A percentile compares a stretch with the other conserved stretches of the same genome.
These are phyloP conservation scores for Skeletonema grethae DNA, from an alignment of 108 stramenopile species.

Conservation along the genomic window DNA sequence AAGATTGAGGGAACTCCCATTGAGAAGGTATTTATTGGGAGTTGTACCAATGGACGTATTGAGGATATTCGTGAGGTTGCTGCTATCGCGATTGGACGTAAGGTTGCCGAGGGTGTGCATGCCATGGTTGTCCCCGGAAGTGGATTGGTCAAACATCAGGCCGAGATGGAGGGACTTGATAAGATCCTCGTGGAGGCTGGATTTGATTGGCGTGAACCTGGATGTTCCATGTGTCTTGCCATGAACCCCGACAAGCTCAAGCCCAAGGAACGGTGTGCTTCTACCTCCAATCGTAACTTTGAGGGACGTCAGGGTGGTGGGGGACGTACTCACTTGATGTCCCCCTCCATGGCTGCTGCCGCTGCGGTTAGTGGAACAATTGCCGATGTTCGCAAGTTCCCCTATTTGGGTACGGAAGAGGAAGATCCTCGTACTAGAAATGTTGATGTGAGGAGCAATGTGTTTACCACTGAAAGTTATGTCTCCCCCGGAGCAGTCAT, in stretches of 20 bases:
- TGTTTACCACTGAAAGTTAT: conserved; percentile 69
- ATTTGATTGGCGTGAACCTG: conserved; percentile 95
- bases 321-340: conserved; percentile 91
- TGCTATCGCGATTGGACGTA: conserved; percentile 87
- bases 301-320: conserved; percentile 95
- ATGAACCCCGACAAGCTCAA: conserved; percentile 95
- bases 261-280: conserved; percentile 92
- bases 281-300: conserved; percentile 95
- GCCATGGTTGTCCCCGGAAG: conserved; percentile 96
- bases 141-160: conserved; percentile 92
- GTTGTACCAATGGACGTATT: conserved; percentile 95
- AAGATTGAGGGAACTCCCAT: conserved; percentile 81
- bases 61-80: conserved; percentile 93
- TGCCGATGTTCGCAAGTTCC: conserved; percentile 80
- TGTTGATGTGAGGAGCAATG: conserved; percentile 50
- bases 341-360: conserved; percentile 93
- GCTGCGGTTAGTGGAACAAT: conserved; percentile 85
- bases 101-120: conserved; percentile 83
- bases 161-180: conserved; percentile 92
- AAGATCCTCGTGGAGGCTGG: conserved; percentile 90
- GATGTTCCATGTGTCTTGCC: conserved; percentile 95
- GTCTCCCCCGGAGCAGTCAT: conserved; percentile 71
- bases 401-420: conserved; percentile 68
- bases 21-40: conserved; percentile 92
- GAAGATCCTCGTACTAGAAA: conserved; percentile 63